Base-by-base conservation (phyloP, 2,329 filamentous ascomycete species). In the Helotiales sp. region DNA sequence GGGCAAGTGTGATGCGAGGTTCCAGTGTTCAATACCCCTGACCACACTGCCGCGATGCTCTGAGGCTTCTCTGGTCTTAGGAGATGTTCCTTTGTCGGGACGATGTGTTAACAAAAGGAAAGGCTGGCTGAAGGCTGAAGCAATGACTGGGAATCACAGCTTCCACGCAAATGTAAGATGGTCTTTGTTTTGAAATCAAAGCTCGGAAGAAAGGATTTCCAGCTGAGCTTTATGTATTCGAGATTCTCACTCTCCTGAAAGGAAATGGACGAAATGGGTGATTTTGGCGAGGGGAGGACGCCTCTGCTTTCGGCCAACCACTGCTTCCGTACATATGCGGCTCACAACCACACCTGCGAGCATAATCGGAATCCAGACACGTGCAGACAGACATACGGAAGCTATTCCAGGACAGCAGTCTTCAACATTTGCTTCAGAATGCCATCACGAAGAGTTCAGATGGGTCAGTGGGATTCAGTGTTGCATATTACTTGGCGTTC, bases 221-320 rank as follows among this genome's bases (percentile, higher is more conserved):
- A 61, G 61, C 64, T 69, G 68, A 63, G 64, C 74, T 76, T 76
- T 76, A 76, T 76, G 74, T 75, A 73, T 75, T 75, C 65, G 61
- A 64, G 54, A 65, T 64, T 63, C 54, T 63, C 49, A 20, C 40
- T 67, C 60, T 67, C 43, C 43, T 70, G 49, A 72, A 72, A 65
- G 47, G 55, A 71, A 71, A 64, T 64, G 47, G 68, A 69, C 65
- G 69, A 72, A 74, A 70, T 70, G 40, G 71, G 73, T 20, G 61
- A 71, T 65, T 67, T 71, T 71, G 69, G 67, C 69, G 70, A 72
- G 66, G 8, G 47, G 32, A 34, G 17, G 61, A 64, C 22, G 54
- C 58, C 58, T 66, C 73, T 75, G 75, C 65, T 73, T 76, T 73
- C 75, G 70, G 74, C 71, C 72, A 74, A 71, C 71, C 69, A 73